A percentile compares a stretch with the other conserved stretches of the same genome.
phyloP scores from a whole-genome alignment of 352 stramenopile species.

The Pythium biforme region DNA sequence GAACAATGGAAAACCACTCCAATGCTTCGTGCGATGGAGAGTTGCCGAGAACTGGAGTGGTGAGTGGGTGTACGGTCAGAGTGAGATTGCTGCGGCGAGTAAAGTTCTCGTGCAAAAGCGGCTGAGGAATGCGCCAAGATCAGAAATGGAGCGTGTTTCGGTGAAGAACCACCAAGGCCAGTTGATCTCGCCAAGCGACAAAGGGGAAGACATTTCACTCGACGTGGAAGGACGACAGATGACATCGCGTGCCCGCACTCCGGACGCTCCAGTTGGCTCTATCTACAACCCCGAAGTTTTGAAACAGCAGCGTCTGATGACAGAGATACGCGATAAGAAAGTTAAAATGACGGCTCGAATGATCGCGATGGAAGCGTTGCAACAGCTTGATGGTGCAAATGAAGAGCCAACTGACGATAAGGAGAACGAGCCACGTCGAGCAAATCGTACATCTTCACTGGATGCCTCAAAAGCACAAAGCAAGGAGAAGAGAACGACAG shows the following conservation, averaged over 20 bases:
- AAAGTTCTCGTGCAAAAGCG: slow-evolving; percentile 43
- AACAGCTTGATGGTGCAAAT: slow-evolving; percentile 27
- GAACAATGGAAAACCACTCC: slow-evolving; percentile 27
- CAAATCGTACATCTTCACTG: slow-evolving; percentile 10
- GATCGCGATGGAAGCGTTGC: slow-evolving; percentile 59
- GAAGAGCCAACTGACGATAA: slow-evolving; percentile 19
- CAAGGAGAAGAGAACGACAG: slow-evolving; percentile 16
- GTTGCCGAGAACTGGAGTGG: slow-evolving; percentile 60
- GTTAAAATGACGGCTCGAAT: slow-evolving; percentile 49
- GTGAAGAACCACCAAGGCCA: slow-evolving; percentile 55
- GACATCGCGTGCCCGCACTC: background rate
- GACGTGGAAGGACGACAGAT: background rate
- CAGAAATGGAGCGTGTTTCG: slow-evolving; percentile 28
- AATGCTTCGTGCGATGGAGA: slow-evolving; percentile 36
- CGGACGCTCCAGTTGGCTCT: no score
- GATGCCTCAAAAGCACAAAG: background rate
- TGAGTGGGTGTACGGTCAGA: slow-evolving; percentile 59
- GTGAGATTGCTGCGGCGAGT: slow-evolving; percentile 27
- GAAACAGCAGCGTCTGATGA: slow-evolving; percentile 18
- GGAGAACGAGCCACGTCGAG: slow-evolving; percentile 23
- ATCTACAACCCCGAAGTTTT: slow-evolving; percentile 8
- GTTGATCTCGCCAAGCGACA: slow-evolving; percentile 37
- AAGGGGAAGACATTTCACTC: background rate
- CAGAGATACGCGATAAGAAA: slow-evolving; percentile 24
- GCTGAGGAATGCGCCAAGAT: slow-evolving; percentile 33